Conservation (phyloP, 2,329 filamentous ascomycete species). For the Fusarium sp. region DNA sequence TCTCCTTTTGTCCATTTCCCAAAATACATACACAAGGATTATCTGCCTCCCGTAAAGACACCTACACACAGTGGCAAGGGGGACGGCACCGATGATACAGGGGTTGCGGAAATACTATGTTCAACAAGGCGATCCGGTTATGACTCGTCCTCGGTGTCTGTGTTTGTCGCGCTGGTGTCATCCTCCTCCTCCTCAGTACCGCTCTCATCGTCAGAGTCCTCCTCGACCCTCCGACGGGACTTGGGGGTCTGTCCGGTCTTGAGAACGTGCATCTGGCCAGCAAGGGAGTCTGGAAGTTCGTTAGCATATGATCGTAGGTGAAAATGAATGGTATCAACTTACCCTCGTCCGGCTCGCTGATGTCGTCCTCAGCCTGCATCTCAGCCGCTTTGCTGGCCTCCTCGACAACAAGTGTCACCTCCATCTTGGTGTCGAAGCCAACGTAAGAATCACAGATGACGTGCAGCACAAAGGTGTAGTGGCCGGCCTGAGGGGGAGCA, state of each 20-base stretch:
- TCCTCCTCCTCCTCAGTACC: slow-evolving; percentile 78
- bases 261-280: slow-evolving; percentile 89
- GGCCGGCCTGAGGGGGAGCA: slow-evolving; percentile 89
- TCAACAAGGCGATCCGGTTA: slow-evolving; percentile 41
- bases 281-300: slow-evolving; percentile 77
- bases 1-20: slow-evolving; percentile 8
- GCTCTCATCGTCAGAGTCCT: slow-evolving; percentile 83
- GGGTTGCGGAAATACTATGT: slow-evolving; percentile 18
- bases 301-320: slow-evolving; percentile 37
- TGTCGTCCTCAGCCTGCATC: slow-evolving; percentile 90
- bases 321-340: slow-evolving; percentile 50
- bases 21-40: slow-evolving; percentile 31
- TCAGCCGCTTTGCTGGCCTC: slow-evolving; percentile 87
- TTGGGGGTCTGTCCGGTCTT: slow-evolving; percentile 76
- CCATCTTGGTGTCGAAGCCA: slow-evolving; percentile 91
- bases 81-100: not conserved
- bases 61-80: not conserved
- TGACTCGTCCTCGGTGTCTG: slow-evolving; percentile 74
- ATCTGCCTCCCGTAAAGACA: slow-evolving; percentile 9
- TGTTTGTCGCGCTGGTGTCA: slow-evolving; percentile 76
- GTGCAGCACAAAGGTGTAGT: slow-evolving; percentile 96
- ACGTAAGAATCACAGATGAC: slow-evolving; percentile 95
- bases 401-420: slow-evolving; percentile 89
- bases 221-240: slow-evolving; percentile 66
- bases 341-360: slow-evolving; percentile 98